phyloP scores from a whole-genome alignment of 495 filamentous ascomycete species.

The Glutinoglossum americanum region DNA sequence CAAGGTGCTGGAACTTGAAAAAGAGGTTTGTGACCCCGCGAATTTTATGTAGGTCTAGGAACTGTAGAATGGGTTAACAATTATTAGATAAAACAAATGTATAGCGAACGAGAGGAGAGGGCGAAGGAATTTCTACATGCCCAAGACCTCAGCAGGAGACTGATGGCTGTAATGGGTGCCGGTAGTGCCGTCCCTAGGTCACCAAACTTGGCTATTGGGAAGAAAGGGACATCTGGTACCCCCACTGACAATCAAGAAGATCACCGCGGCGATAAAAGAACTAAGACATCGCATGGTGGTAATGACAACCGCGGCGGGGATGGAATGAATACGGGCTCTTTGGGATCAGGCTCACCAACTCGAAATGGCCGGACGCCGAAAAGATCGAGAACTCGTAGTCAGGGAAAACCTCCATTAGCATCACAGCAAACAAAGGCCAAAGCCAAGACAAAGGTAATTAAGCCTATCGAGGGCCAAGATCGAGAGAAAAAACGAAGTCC shows the following conservation, averaged over 20 bases:
- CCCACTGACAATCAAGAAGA: neutral
- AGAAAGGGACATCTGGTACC: neutral
- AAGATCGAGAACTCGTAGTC: constrained; percentile 8
- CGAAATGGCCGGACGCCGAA: constrained; percentile 15
- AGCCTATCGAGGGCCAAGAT: neutral
- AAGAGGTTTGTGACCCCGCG: neutral
- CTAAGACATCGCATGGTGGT: too few relatives aligned
- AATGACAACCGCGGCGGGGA: neutral
- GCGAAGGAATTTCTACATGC: constrained; percentile 2
- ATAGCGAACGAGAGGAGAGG: neutral
- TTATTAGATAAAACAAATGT: neutral
- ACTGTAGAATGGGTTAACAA: neutral
- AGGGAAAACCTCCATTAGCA: neutral
- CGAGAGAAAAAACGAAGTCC: neutral
- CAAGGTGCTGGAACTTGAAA: neutral
- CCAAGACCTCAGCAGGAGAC: neutral
- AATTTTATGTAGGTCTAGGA: neutral
- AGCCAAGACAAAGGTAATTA: neutral
- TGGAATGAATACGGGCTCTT: neutral
- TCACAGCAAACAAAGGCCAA: neutral
- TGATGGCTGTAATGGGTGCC: neutral
- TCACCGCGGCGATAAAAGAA: neutral
- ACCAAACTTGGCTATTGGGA: neutral
- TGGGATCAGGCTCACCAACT: constrained; percentile 6
- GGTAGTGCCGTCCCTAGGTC: neutral